Conservation (phyloP, 2,329 filamentous ascomycete species). For the Scedosporium minutisporum region DNA sequence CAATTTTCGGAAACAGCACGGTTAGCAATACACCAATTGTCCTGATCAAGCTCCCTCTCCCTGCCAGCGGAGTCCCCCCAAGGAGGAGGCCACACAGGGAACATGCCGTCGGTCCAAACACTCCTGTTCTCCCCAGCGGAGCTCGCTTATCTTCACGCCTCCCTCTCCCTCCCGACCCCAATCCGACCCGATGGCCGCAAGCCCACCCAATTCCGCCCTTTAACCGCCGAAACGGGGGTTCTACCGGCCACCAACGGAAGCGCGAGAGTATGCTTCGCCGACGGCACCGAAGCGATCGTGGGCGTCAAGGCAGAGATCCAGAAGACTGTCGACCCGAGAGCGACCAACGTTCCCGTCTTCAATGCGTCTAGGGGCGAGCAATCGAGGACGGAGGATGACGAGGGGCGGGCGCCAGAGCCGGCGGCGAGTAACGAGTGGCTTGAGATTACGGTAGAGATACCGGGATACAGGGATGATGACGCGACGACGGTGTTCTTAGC, state of each 20-base stretch:
- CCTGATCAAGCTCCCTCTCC: too few relatives aligned
- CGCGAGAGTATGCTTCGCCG: constrained; percentile 85
- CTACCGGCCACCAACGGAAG: constrained; percentile 85
- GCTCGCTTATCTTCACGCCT: constrained; percentile 86
- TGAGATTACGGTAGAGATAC: constrained; percentile 84
- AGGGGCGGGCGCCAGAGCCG: constrained; percentile 15
- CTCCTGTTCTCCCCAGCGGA: constrained; percentile 86
- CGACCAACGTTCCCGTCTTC: constrained; percentile 16
- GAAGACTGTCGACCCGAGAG: constrained; percentile 39
- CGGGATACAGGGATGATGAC: constrained; percentile 85
- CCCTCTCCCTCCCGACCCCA: constrained; percentile 70
- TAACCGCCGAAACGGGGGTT: constrained; percentile 83
- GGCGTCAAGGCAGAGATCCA: constrained; percentile 94
- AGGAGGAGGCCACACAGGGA: background rate
- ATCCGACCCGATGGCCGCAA: constrained; percentile 82
- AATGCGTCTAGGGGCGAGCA: constrained; percentile 18
- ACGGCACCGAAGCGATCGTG: constrained; percentile 92
- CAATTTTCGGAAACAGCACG: too few relatives aligned
- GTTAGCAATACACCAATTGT: too few relatives aligned
- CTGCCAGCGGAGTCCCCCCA: background rate
- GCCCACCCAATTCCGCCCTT: constrained; percentile 77
- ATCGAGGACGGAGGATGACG: constrained; percentile 28
- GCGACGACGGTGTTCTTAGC: constrained; percentile 76
- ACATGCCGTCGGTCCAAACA: constrained; percentile 54
- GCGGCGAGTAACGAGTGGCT: constrained; percentile 58